phyloP scores from a whole-genome alignment of 805 yeast species.

The Ogataea parapolymorpha region DNA sequence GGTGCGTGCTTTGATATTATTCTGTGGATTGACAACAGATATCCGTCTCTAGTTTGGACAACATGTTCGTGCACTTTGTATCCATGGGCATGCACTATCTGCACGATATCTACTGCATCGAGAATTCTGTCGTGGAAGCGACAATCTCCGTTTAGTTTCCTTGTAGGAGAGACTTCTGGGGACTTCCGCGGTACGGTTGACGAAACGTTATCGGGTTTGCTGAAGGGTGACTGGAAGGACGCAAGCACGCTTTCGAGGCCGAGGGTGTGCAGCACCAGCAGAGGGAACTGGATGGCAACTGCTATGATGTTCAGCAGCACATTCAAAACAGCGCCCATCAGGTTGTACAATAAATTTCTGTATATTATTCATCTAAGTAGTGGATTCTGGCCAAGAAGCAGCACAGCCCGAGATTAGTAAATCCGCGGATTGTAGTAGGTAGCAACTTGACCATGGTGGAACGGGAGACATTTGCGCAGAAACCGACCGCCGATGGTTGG shows the following conservation, averaged over 20 bases:
- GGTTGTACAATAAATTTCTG: neutral
- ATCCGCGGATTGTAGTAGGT: no score
- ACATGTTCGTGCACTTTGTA: slow-evolving; percentile 74
- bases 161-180: neutral
- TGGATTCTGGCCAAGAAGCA: neutral
- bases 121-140: slow-evolving; percentile 19
- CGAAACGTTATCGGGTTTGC: slow-evolving; percentile 23
- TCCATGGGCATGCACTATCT: slow-evolving; percentile 43
- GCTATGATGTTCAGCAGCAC: slow-evolving; percentile 8
- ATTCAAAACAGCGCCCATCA: neutral
- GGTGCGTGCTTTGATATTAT: slow-evolving; percentile 30
- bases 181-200: neutral
- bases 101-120: slow-evolving; percentile 31
- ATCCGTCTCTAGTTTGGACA: slow-evolving; percentile 74
- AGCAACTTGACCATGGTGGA: no score
- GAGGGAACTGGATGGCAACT: slow-evolving; percentile 20
- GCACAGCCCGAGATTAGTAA: no score
- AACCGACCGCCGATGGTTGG: no score
- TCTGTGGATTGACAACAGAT: slow-evolving; percentile 73
- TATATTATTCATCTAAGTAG: neutral
- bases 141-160: slow-evolving; percentile 1
- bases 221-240: slow-evolving; percentile 14
- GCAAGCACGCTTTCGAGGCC: slow-evolving; percentile 21
- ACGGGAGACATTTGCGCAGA: no score
- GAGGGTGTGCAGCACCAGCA: slow-evolving; percentile 20